phyloP scores from a whole-genome alignment of 2,329 filamentous ascomycete species.

The Cladosporium cucumerinum region DNA sequence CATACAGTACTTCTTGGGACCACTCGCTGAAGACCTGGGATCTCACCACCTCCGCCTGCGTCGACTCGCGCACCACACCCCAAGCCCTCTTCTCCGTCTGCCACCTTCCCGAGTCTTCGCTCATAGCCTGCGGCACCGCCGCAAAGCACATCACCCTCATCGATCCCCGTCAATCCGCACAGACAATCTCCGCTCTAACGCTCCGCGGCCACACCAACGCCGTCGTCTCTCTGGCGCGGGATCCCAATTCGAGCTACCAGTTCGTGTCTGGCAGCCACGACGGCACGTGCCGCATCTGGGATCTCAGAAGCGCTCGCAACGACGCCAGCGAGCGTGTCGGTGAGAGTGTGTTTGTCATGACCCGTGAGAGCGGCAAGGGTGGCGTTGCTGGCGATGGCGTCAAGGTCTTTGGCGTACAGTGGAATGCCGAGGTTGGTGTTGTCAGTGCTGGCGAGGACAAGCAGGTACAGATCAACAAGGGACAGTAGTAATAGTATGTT shows the following conservation, averaged over 20 bases:
- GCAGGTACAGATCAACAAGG: constrained; percentile 84
- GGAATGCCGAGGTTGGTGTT: constrained; percentile 84
- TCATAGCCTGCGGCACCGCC: constrained; percentile 72
- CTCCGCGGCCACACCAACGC: constrained; percentile 82
- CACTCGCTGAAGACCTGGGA: constrained; percentile 90
- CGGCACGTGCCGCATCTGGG: constrained; percentile 90
- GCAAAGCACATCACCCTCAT: constrained; percentile 88
- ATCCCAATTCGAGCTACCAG: constrained; percentile 65
- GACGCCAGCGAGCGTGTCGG: constrained; percentile 48
- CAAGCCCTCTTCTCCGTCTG: constrained; percentile 78
- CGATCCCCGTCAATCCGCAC: constrained; percentile 77
- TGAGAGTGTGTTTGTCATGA: constrained; percentile 73
- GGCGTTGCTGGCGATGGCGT: constrained; percentile 61
- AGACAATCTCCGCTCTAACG: constrained; percentile 80
- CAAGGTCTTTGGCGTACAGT: constrained; percentile 85
- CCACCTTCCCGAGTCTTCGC: constrained; percentile 63
- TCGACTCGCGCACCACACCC: constrained; percentile 78
- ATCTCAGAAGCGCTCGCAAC: constrained; percentile 67
- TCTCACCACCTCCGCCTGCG: constrained; percentile 72
- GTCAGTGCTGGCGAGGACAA: constrained; percentile 92
- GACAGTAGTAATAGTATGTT: constrained; percentile 14
- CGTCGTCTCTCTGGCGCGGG: constrained; percentile 56
- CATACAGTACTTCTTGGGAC: constrained; percentile 88
- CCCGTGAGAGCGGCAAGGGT: constrained; percentile 56
- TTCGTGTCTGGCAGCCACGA: constrained; percentile 88